Evolutionary conservation across 2,329 filamentous ascomycete genomes (phyloP).

Genomic region (Hypoxylon sp.): DNA sequence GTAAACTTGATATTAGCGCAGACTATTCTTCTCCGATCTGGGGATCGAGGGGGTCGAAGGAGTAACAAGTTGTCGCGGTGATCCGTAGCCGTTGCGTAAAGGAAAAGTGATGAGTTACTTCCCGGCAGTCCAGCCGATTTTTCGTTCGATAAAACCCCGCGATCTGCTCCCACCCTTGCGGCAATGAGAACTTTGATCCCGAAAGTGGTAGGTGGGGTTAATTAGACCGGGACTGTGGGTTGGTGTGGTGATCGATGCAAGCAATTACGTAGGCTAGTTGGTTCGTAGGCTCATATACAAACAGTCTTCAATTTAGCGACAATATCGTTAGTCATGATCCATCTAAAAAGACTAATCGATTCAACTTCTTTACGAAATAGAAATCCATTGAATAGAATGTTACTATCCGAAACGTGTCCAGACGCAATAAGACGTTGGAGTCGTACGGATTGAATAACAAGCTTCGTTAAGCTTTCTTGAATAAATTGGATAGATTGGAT

Average conservation of each 20-base stretch:
- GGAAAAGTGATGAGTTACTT: conserved; percentile 33
- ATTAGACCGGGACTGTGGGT: conserved; percentile 31
- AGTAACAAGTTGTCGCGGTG: conserved; percentile 21
- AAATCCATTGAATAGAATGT: conserved; percentile 15
- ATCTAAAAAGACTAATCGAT: conserved; percentile 34
- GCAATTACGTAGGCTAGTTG: conserved; percentile 36
- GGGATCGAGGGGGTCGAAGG: not conserved
- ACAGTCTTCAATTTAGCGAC: conserved; percentile 31
- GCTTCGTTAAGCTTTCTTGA: conserved; percentile 52
- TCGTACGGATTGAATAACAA: conserved; percentile 45
- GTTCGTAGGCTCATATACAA: conserved; percentile 5
- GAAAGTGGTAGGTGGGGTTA: conserved; percentile 42
- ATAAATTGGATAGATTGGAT: conserved; percentile 45
- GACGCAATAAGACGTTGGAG: conserved; percentile 24
- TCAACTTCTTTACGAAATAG: conserved; percentile 26
- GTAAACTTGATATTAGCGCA: conserved; percentile 21
- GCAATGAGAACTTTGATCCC: conserved; percentile 24
- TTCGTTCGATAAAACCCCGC: conserved; percentile 36
- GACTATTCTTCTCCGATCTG: conserved; percentile 20
- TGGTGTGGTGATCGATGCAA: conserved; percentile 32
- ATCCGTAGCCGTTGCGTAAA: conserved; percentile 1
- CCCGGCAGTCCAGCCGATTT: conserved; percentile 25
- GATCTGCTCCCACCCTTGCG: conserved; percentile 35
- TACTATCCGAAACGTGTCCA: conserved; percentile 29
- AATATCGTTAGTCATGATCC: conserved; percentile 34